Conservation (phyloP, 23 red algal species). For the Agarophyton chilense region DNA sequence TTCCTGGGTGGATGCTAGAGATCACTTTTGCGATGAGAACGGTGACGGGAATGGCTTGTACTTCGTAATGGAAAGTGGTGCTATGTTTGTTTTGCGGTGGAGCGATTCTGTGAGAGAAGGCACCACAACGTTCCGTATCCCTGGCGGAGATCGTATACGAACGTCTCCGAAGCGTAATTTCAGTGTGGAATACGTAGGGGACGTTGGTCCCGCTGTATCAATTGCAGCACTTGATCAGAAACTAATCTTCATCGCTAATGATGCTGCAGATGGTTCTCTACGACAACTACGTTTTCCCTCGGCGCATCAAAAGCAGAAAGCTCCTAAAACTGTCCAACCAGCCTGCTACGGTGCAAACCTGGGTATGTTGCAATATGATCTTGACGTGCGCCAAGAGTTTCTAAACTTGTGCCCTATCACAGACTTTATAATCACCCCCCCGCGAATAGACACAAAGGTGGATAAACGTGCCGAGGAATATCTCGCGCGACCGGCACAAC, state of each 20-base stretch:
- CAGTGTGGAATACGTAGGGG: constrained; percentile 51
- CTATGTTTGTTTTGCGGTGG: constrained; percentile 44
- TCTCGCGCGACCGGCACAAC: background rate
- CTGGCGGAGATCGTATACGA: constrained; percentile 17
- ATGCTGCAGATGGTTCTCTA: constrained; percentile 67
- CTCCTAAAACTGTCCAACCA: background rate
- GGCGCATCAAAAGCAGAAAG: constrained; percentile 9
- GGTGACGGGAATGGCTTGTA: constrained; percentile 59
- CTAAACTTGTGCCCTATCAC: constrained; percentile 61
- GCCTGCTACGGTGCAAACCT: background rate
- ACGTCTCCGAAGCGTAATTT: constrained; percentile 38
- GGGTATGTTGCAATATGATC: constrained; percentile 32
- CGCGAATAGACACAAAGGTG: background rate
- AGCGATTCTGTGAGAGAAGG: constrained; percentile 42
- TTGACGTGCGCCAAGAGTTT: constrained; percentile 70
- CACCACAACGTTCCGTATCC: constrained; percentile 26
- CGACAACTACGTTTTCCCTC: constrained; percentile 32
- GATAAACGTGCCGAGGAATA: background rate
- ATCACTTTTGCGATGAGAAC: constrained; percentile 44
- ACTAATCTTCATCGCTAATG: constrained; percentile 58
- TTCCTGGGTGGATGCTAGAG: constrained; percentile 37
- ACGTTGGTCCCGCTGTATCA: constrained; percentile 61
- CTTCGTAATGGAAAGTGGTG: constrained; percentile 62
- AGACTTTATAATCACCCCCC: constrained; percentile 56
- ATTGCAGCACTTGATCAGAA: constrained; percentile 36